Evolutionary conservation across 495 filamentous ascomycete species (phyloP), one percentile per base, ranked within the genome.

Genomic region (Hypoxylon lienhwacheense): DNA sequence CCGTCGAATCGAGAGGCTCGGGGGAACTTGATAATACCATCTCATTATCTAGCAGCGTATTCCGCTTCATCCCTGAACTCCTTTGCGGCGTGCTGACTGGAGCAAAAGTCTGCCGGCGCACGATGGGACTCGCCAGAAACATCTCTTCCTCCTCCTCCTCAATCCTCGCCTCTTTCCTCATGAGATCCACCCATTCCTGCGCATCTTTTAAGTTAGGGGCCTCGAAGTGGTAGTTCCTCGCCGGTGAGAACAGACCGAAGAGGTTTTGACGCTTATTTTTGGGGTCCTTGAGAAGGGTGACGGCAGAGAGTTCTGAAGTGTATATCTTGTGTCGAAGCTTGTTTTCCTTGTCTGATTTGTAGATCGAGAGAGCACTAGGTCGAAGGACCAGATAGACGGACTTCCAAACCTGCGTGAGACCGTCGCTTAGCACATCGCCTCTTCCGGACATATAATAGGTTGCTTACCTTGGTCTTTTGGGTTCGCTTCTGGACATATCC

Each of bases 171-270:
- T 92, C 85, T 45, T 76, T 73, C 43, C 89, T 81, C 44, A 98
- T 92, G 32, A 88, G 76, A 16, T 86, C 79, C 8, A 96, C 87
- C 93, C 93, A 98, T 57, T 88, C 86, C 37, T 87, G 81, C 11
- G 89, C 87, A 56, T 97, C 91, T 49, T 84, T 78, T 29, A 82
- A 78, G 2, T 77, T 85, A 20, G 73, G 63, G 2, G 86, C 91
- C 63, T 91, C 86, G 39, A 98, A 86, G 49, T 96, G 90, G 70
- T 87, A 95, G 70, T 96, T 97, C 47, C 86, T 86, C 4, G 90
- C 85, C 0, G 91, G 87, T 7, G 91, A 91, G 66, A 96, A 98
- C n/a, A 97, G 75, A 2, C 88, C 93, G 67, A 97, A 96, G 31
- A 96, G 81, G 60, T 95, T 80, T 24, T 85, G 77, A 22, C 84